Conservation (phyloP, 2,329 filamentous ascomycete genomes). For the Sporothrix pallida region DNA sequence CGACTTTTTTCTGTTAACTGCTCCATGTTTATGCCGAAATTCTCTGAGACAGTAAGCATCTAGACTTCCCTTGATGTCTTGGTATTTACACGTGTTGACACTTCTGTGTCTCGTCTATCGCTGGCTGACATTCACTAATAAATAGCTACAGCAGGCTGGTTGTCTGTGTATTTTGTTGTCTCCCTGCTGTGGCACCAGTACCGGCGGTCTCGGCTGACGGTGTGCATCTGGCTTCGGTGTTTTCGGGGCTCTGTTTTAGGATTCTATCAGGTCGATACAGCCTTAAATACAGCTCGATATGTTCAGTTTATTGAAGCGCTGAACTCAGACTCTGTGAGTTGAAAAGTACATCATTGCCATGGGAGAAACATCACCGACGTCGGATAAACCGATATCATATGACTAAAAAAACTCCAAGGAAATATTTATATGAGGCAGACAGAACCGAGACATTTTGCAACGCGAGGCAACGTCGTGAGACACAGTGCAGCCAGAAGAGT, state of each 20-base stretch:
- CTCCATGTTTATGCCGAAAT: neutral
- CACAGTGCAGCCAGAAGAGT: neutral
- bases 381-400: neutral
- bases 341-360: neutral
- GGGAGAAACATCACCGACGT: neutral
- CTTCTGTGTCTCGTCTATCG: neutral
- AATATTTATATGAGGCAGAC: too few relatives aligned
- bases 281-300: neutral
- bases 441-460: neutral
- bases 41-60: neutral
- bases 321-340: neutral
- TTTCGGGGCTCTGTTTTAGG: neutral
- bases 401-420: neutral
- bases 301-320: neutral
- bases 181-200: neutral
- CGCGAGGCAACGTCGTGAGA: neutral
- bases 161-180: neutral
- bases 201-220: neutral
- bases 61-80: neutral
- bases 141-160: neutral
- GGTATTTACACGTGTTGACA: neutral
- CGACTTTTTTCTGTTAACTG: neutral
- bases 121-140: neutral
- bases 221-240: neutral
- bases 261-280: too few relatives aligned